phyloP scores from a whole-genome alignment of 1,139 yeast species.

The Wickerhamiella pararugosa region DNA sequence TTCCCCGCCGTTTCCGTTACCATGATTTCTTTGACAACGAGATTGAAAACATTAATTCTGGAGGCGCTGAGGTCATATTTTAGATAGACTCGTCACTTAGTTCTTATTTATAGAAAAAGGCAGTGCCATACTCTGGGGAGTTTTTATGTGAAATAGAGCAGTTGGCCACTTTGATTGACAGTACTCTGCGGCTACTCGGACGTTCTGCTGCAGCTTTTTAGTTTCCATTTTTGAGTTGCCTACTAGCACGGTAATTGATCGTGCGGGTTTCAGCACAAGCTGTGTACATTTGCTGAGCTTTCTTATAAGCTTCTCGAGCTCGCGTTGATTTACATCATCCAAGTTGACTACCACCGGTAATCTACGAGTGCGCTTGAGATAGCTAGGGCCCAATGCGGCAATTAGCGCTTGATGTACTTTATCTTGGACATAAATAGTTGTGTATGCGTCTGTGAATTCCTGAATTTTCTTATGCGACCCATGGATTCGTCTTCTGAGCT shows the following conservation, averaged over 20 bases:
- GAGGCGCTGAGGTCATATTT: conserved; percentile 46
- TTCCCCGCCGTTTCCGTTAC: conserved; percentile 61
- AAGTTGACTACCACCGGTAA: conserved; percentile 13
- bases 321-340: conserved; percentile 5
- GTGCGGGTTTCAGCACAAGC: conserved; percentile 12
- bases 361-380: conserved; percentile 12
- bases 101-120: background rate
- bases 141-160: conserved; percentile 13
- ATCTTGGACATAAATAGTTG: conserved; percentile 14
- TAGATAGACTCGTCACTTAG: conserved; percentile 5
- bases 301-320: conserved; percentile 9
- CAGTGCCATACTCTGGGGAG: conserved; percentile 15
- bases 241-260: conserved; percentile 11
- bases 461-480: conserved; percentile 11
- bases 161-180: conserved; percentile 8
- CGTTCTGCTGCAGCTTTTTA: conserved; percentile 12
- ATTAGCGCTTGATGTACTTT: conserved; percentile 13
- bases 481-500: conserved; percentile 15
- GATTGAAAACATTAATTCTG: conserved; percentile 54
- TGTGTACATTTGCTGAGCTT: conserved; percentile 12
- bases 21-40: conserved; percentile 47
- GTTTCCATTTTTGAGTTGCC: conserved; percentile 16
- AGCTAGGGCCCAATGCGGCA: conserved; percentile 15
- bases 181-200: conserved; percentile 11
- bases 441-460: conserved; percentile 14